Evolutionary conservation across 352 stramenopile species (phyloP), one percentile per base, ranked within the genome.

Genomic region (Pythium guiyangense): DNA sequence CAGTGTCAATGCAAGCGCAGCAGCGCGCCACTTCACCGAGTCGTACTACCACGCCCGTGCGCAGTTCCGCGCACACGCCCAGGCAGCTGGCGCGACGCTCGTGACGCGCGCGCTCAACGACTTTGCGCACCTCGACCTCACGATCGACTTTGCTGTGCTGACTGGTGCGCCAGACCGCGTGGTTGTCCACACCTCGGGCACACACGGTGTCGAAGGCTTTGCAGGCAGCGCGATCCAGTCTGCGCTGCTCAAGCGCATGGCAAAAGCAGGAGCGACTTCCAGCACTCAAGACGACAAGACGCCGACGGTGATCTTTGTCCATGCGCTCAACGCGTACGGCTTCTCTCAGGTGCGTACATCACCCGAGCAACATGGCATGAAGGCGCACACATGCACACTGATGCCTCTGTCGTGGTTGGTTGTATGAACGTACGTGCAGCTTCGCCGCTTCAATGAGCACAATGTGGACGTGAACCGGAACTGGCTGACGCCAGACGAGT

Each of bases 391-490:
- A 39, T 12, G 12, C 34, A 39, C n/a, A 49, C 20, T 25, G 44
- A 31, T 27, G 31, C 6, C 4, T 11, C 31, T 37, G 31, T 1
- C 6, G n/a, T n/a, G n/a, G n/a, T 37, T 37, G 31, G 12, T 9
- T 37, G 31, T 37, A 9, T 10, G 2, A 6, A 37, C 12, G 31
- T 9, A 37, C 12, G 31, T 52, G 12, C 57, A 77, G 66, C 74
- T 96, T 20, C 78, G 94, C 31, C 77, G 92, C 20, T 89, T 86
- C 44, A 98, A 98, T 62, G 92, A 98, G 67, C 72, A 97, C 60
- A 97, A 97, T 63, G 89, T 98, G 22, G 92, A 98, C 66, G 72
- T 98, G 44, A 98, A 98, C 66, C 80, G 92, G 35, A 98, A 98
- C 70, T 93, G 71, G 50, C 71, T 97, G 26, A 79, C 57, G 31